These are phyloP conservation scores for Ophiostoma angusticollis DNA, from an alignment of 2,329 filamentous ascomycete species.

Conservation along the genomic window DNA sequence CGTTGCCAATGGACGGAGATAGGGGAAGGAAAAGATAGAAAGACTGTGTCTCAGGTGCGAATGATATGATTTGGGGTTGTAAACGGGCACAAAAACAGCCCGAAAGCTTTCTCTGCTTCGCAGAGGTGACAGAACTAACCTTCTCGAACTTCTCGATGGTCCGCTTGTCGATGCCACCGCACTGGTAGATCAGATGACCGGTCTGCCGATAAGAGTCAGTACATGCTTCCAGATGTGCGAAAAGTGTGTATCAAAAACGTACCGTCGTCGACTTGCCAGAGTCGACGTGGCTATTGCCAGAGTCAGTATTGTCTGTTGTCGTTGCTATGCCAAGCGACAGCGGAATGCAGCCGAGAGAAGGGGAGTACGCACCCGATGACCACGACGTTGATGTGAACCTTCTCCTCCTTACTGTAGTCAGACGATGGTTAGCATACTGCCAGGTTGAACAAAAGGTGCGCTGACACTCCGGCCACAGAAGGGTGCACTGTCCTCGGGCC, in stretches of 20 bases:
- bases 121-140: conserved; percentile 44
- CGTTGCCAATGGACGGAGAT: conserved; percentile 2
- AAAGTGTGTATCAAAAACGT: conserved; percentile 30
- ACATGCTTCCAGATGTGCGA: neutral
- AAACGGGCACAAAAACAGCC: no score
- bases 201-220: conserved; percentile 30
- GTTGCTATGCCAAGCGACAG: neutral
- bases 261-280: conserved; percentile 98
- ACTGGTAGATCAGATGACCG: conserved; percentile 99
- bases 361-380: conserved; percentile 20
- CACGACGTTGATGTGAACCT: conserved; percentile 77
- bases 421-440: conserved; percentile 14
- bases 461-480: neutral
- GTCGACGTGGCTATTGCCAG: conserved; percentile 70
- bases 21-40: conserved; percentile 8
- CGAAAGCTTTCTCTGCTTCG: neutral
- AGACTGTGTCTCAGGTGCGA: no score
- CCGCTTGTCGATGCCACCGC: conserved; percentile 99
- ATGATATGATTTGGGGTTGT: no score
- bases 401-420: conserved; percentile 71
- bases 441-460: neutral
- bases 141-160: conserved; percentile 99
- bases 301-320: conserved; percentile 13
- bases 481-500: neutral
- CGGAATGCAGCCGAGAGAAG: neutral